Base-by-base conservation (phyloP, 2,329 filamentous ascomycete species). In the Scleromitrula shiraiana region DNA sequence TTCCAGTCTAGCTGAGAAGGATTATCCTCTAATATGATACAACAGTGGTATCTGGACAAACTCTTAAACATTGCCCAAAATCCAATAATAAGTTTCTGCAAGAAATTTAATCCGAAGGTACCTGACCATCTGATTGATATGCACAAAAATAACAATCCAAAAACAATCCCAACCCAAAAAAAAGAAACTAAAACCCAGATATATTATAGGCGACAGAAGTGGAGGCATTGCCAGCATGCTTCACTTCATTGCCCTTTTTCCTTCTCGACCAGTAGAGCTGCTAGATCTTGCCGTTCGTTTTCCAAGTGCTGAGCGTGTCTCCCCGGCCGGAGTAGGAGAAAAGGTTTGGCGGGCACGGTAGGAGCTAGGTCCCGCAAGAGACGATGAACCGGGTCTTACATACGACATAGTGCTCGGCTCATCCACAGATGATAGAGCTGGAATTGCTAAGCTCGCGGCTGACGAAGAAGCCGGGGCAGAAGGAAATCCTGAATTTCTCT, bases 231-330 rank as follows among this genome's bases (percentile, higher is more conserved):
- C 30, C 17, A 17, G 43, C 19, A 46, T 29, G n/a, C 24, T 8
- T 49, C 56, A 63, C 52, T 59, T 62, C 59, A 61, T 62, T 36
- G 56, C 51, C 38, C 59, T 60, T 20, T 50, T 55, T 33, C 39
- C 53, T 23, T 53, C 55, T 35, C 56, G 53, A 14, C 61, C 57
- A 23, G 52, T 39, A n/a, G 53, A 41, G 22, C 52, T 53, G 14
- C 53, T 55, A 41, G 54, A 50, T 38, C 59, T 56, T 0, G 20
- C 45, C 8, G 45, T 26, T n/a, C 45, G 29, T 39, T 50, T 63
- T 59, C 17, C 54, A 49, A 10, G 48, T 26, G 29, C 19, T 24
- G 45, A 47, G 8, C 37, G 43, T 19, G 51, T 41, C 6, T n/a
- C n/a, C n/a, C n/a, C n/a, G n/a, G n/a, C n/a, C n/a, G n/a, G n/a